Evolutionary conservation across 306 rosid genomes (phyloP), one percentile per base, ranked within the genome.

Genomic region (Vigna angularis): DNA sequence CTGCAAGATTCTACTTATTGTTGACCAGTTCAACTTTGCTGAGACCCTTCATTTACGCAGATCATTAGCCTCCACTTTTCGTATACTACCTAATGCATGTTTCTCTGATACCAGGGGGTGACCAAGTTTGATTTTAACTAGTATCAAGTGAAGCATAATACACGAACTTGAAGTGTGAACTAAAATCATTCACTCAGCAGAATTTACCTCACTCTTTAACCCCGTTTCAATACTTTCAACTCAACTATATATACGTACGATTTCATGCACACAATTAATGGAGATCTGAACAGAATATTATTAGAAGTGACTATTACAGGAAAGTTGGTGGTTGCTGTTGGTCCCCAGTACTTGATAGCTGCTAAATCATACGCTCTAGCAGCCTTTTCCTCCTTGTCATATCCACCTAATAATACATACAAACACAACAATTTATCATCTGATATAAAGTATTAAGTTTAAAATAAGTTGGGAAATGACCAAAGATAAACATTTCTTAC

Each of bases 311-410:
- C 3, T 53, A 64, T 81, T 92, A 94, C 98, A 34, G 97, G 97
- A 77, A 92, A 90, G 86, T 94, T 92, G 17, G 93, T 94, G 49
- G 95, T 92, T 20, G 98, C 98, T 1, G 90, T 70, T 28, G 91
- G 83, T 40, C 98, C 98, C 98, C 98, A 94, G 82, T 89, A 92
- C 81, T 94, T 94, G 4, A 94, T 79, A 70, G 97, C 93, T 44
- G 98, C 98, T 82, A 94, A 88, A 83, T 94, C 97, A 83, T 94
- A 92, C 52, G 98, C 89, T 73, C 91, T 88, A 3, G 97, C 97
- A 9, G 97, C 97, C 85, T 90, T 94, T 13, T 94, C 98, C 83
- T 94, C 98, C 77, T 90, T 90, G 80, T 94, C 98, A 85, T 92
- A 92, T 30, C 98, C 97, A 82, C 98, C 98, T 92, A 85, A 72